Base-by-base conservation (phyloP, 352 stramenopile species). In the Globisporangium abappressorium region DNA sequence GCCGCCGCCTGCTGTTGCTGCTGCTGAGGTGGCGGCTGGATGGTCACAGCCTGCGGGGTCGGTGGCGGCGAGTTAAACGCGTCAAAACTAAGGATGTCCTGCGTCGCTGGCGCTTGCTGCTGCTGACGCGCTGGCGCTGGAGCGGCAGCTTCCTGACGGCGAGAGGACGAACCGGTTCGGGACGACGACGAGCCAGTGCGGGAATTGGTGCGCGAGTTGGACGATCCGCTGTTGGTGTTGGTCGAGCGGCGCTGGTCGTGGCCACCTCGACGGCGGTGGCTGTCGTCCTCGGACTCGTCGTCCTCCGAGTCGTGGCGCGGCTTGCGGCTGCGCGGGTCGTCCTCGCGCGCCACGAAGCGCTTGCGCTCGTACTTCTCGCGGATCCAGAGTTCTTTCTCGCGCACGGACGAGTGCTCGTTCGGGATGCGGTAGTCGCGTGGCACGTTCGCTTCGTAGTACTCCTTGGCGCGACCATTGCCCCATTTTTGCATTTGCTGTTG, bases 301-400 rank as follows among this genome's bases (percentile, higher is more conserved):
- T 86, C 77, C 33, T 82, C 74, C 55, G 63, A 76, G 57, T 81
- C 79, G 36, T 55, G 57, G 11, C 81, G 70, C 11, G 80, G 68
- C 56, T 86, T 81, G 63, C 81, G 56, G 33, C 20, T 80, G 57
- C 74, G 68, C 0, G 71, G 74, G 1, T 67, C 65, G 5, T 91
- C 82, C 28, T 83, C 73, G n/a, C 71, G 80, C n/a, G 65, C 70
- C 8, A 86, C 70, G 66, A 93, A 97, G 28, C 84, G 79, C 75
- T 92, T 92, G 54, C 89, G 84, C 67, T 97, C 90, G 75, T 96
- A 97, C 73, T 97, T 97, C 53, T 96, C 89, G 46, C 90, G 77
- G 69, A 97, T 97, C 90, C 90, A 97, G 71, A 90, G 87, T 73
- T 97, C 90, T 62, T 95, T 93, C 41, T 97, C 90, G n/a, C 90